These are phyloP conservation scores for Parasarocladium wereldwijsianum DNA, from an alignment of 2,329 filamentous ascomycete genomes.

Conservation along the genomic window DNA sequence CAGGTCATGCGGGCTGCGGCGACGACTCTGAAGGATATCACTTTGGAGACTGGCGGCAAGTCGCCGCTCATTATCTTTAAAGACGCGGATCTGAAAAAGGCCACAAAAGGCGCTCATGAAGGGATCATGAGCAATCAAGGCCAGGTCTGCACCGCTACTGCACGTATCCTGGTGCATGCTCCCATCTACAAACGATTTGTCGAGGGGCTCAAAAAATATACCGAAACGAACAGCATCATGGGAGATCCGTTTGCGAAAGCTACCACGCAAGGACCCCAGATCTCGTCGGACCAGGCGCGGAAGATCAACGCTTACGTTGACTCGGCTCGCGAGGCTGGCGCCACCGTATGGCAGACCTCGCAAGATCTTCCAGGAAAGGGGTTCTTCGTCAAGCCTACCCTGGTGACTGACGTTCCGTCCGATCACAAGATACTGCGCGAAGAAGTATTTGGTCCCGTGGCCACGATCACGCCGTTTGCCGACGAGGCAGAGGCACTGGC, in stretches of 20 bases:
- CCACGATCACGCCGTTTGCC: slow-evolving; percentile 11
- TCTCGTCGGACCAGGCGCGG: slow-evolving; percentile 50
- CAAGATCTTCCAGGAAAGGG: slow-evolving; percentile 9
- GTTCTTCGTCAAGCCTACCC: slow-evolving; percentile 15
- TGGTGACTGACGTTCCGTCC: slow-evolving; percentile 13
- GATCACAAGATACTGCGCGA: slow-evolving; percentile 13
- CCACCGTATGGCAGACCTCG: slow-evolving; percentile 25
- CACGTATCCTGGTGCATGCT: slow-evolving; percentile 44
- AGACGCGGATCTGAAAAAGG: slow-evolving; percentile 46
- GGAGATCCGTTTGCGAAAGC: slow-evolving; percentile 49
- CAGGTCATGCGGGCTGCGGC: slow-evolving; percentile 58
- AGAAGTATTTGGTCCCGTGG: slow-evolving; percentile 18
- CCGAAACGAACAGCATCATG: slow-evolving; percentile 38
- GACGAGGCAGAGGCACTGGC: slow-evolving; percentile 15
- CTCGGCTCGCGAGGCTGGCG: slow-evolving; percentile 45
- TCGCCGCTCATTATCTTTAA: slow-evolving; percentile 43
- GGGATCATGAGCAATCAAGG: slow-evolving; percentile 40
- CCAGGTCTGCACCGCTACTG: slow-evolving; percentile 45
- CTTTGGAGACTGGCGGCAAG: slow-evolving; percentile 46
- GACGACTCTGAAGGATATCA: slow-evolving; percentile 42
- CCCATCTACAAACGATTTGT: slow-evolving; percentile 44
- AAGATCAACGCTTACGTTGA: slow-evolving; percentile 51
- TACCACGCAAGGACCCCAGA: slow-evolving; percentile 55
- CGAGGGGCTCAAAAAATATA: slow-evolving; percentile 41
- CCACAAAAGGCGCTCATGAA: slow-evolving; percentile 33